These are phyloP conservation scores for Fragaria iinumae DNA, from an alignment of 306 rosid genomes.

Conservation along the genomic window DNA sequence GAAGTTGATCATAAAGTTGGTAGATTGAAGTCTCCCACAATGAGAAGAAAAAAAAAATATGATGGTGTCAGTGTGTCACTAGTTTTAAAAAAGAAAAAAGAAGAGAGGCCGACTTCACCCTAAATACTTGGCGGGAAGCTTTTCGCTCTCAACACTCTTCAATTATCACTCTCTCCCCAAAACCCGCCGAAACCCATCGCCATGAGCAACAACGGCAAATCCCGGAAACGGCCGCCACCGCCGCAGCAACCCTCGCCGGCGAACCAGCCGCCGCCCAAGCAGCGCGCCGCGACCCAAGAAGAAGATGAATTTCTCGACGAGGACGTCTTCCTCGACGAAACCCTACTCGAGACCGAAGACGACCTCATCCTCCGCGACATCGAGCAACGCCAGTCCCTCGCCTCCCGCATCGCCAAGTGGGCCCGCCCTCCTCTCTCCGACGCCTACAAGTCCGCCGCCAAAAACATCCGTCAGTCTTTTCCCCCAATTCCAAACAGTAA, in stretches of 20 bases:
- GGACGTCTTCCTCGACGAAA: slow-evolving; percentile 77
- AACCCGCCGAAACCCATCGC: slow-evolving; percentile 9
- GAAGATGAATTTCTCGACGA: slow-evolving; percentile 94
- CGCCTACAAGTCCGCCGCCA: slow-evolving; percentile 51
- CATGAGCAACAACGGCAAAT: slow-evolving; percentile 43
- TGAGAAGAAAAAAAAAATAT: no score
- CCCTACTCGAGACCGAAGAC: slow-evolving; percentile 72
- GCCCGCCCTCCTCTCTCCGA: slow-evolving; percentile 66
- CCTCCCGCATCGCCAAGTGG: slow-evolving; percentile 73
- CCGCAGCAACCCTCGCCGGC: slow-evolving; percentile 42
- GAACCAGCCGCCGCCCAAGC: slow-evolving; percentile 46
- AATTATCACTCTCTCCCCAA: background rate
- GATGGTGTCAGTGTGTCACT: no score
- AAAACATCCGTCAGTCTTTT: slow-evolving; percentile 51
- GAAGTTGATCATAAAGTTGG: no score
- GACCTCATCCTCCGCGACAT: slow-evolving; percentile 77
- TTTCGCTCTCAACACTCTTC: background rate
- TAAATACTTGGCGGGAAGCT: slow-evolving; percentile 21
- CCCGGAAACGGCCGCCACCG: slow-evolving; percentile 58
- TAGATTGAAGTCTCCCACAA: no score
- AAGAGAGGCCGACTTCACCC: background rate
- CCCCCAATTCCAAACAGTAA: background rate
- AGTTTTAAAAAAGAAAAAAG: background rate
- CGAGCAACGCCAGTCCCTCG: slow-evolving; percentile 73
- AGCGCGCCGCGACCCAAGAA: slow-evolving; percentile 53